Percentiles rank a stretch among this genome's conserved stretches.
Conservation (phyloP, 768 basidiomycete species). For the Lactarius deliciosus region DNA sequence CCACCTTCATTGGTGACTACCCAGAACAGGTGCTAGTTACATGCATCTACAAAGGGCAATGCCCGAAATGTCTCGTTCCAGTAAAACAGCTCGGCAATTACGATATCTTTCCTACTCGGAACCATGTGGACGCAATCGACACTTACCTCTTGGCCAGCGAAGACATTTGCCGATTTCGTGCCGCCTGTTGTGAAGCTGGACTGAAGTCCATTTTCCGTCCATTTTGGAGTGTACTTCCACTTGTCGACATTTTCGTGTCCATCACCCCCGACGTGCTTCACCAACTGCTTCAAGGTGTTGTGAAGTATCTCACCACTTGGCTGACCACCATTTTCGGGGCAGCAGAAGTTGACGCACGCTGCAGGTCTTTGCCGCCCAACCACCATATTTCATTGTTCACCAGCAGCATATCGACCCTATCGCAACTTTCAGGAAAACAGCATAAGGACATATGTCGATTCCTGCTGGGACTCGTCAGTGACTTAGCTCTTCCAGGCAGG, state of each 20-base stretch:
- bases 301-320: too few species aligned
- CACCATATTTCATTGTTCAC: slow-evolving; percentile 31
- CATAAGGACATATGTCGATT: slow-evolving; percentile 30
- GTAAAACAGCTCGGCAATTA: neutral
- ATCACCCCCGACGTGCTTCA: neutral
- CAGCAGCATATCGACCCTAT: slow-evolving; percentile 30
- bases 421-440: slow-evolving; percentile 32
- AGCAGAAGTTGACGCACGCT: slow-evolving; percentile 29
- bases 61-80: neutral
- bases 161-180: neutral
- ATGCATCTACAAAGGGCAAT: neutral
- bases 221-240: slow-evolving; percentile 9
- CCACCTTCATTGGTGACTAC: neutral
- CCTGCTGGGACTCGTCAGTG: neutral
- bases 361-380: slow-evolving; percentile 30
- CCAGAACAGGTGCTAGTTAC: neutral
- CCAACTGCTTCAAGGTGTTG: neutral
- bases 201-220: slow-evolving; percentile 20
- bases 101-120: neutral
- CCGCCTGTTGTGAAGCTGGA: neutral
- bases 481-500: neutral
- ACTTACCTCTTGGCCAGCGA: neutral
- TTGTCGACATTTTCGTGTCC: neutral
- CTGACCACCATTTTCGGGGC: neutral
- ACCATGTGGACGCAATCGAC: neutral